These are phyloP conservation scores for Sugiyamaella valdiviana DNA, from an alignment of 805 yeast species.

Conservation along the genomic window DNA sequence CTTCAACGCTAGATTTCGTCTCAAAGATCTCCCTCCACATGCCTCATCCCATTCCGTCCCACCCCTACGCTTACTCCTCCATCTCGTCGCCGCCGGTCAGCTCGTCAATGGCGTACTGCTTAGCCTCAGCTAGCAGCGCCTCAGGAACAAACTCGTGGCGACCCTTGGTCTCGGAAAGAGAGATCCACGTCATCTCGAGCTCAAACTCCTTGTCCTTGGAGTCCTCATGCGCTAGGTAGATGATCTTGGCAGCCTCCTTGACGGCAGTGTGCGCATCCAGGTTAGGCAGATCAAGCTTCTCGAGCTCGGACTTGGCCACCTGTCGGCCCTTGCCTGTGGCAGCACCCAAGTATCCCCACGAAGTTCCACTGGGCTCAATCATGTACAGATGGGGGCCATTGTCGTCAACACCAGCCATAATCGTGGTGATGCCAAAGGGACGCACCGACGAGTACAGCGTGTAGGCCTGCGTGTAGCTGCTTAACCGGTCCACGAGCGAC, in stretches of 20 bases:
- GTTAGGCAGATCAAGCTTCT: slow-evolving; percentile 69
- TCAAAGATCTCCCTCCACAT: too few relatives aligned
- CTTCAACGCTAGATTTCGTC: too few relatives aligned
- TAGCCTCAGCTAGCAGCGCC: slow-evolving; percentile 75
- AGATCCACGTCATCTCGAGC: slow-evolving; percentile 87
- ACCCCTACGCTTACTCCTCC: slow-evolving; percentile 48
- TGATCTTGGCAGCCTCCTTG: slow-evolving; percentile 88
- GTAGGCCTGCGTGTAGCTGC: slow-evolving; percentile 88
- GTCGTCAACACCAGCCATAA: slow-evolving; percentile 88
- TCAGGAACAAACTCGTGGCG: slow-evolving; percentile 74
- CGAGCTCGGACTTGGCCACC: slow-evolving; percentile 94
- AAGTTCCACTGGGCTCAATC: slow-evolving; percentile 96
- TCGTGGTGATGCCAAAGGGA: slow-evolving; percentile 92
- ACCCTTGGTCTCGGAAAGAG: slow-evolving; percentile 69
- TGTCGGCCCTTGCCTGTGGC: slow-evolving; percentile 99
- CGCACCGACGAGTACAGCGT: slow-evolving; percentile 95
- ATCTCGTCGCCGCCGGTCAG: slow-evolving; percentile 71
- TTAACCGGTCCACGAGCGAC: slow-evolving; percentile 78
- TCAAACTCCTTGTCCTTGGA: slow-evolving; percentile 97
- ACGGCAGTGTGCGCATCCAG: slow-evolving; percentile 77
- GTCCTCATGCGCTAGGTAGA: slow-evolving; percentile 93
- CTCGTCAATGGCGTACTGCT: slow-evolving; percentile 74
- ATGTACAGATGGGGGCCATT: slow-evolving; percentile 89
- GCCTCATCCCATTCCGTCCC: too few relatives aligned
- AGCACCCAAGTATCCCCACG: slow-evolving; percentile 97